Evolutionary conservation across 306 rosid genomes (phyloP).

Genomic region (Arachis hypogaea): DNA sequence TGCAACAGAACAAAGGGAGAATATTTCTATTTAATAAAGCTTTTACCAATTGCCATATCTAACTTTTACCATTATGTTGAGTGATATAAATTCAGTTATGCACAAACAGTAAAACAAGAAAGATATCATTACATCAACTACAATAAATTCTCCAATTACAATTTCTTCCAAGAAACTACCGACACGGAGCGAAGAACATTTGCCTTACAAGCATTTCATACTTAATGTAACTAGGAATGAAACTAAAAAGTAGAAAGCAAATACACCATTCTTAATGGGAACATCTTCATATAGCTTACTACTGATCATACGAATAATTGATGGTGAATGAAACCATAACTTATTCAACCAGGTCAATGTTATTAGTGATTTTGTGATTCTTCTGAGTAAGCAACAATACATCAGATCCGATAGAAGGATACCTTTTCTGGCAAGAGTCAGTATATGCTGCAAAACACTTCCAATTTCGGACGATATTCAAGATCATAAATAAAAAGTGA

Average conservation of each 20-base stretch:
- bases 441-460: slow-evolving; percentile 1
- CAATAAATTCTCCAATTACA: slow-evolving; percentile 6
- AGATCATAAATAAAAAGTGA: slow-evolving; percentile 12
- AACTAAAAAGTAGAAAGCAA: slow-evolving; percentile 5
- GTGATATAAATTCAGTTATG: slow-evolving; percentile 18
- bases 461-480: neutral
- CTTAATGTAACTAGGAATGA: slow-evolving; percentile 20
- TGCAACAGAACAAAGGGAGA: slow-evolving; percentile 40
- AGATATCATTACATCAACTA: slow-evolving; percentile 17
- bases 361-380: neutral
- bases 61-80: slow-evolving; percentile 1
- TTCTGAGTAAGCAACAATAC: neutral
- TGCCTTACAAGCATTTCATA: slow-evolving; percentile 18
- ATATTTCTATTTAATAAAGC: slow-evolving; percentile 8
- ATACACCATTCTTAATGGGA: neutral
- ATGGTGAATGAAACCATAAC: slow-evolving; percentile 20
- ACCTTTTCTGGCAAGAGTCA: neutral
- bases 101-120: slow-evolving; percentile 19
- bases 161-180: slow-evolving; percentile 20
- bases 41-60: slow-evolving; percentile 2
- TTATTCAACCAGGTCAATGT: neutral
- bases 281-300: slow-evolving; percentile 6
- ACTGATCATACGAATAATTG: neutral
- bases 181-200: neutral
- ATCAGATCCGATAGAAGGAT: slow-evolving; percentile 18